These are phyloP conservation scores for Penicillium thymicola DNA, from an alignment of 2,329 filamentous ascomycete genomes.

Conservation along the genomic window DNA sequence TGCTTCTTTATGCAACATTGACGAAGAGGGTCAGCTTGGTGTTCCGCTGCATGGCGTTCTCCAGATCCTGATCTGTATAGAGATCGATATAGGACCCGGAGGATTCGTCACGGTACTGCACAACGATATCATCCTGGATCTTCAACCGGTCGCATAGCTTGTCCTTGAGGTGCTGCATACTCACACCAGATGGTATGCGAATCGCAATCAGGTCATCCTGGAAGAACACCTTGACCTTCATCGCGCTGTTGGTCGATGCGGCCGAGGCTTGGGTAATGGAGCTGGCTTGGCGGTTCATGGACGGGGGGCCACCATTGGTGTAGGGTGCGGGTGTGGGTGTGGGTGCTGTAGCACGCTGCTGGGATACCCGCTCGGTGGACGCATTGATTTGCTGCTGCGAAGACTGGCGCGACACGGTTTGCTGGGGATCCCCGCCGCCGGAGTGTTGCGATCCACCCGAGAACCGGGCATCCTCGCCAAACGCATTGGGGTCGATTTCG, in stretches of 20 bases:
- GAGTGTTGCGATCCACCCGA: conserved; percentile 69
- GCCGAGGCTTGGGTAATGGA: conserved; percentile 50
- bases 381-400: conserved; percentile 63
- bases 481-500: conserved; percentile 72
- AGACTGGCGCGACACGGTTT: conserved; percentile 62
- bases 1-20: conserved; percentile 30
- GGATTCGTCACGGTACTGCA: conserved; percentile 83
- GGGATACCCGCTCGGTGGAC: conserved; percentile 34
- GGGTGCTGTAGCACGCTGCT: conserved; percentile 40
- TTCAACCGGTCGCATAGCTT: conserved; percentile 83
- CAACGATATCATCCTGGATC: conserved; percentile 69
- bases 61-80: conserved; percentile 75
- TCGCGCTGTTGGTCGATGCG: conserved; percentile 48
- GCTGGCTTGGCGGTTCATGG: conserved; percentile 50
- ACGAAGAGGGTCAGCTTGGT: conserved; percentile 81
- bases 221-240: conserved; percentile 96
- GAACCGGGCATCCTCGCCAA: conserved; percentile 68
- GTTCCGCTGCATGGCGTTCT: conserved; percentile 75
- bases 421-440: conserved; percentile 59
- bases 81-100: conserved; percentile 72
- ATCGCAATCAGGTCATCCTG: conserved; percentile 90
- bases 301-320: conserved; percentile 39
- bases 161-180: conserved; percentile 72
- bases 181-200: conserved; percentile 77
- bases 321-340: conserved; percentile 21